A percentile compares a stretch with the other conserved stretches of the same genome.
Conservation (phyloP, 2,329 filamentous ascomycete genomes). For the Plectosphaerella plurivora region DNA sequence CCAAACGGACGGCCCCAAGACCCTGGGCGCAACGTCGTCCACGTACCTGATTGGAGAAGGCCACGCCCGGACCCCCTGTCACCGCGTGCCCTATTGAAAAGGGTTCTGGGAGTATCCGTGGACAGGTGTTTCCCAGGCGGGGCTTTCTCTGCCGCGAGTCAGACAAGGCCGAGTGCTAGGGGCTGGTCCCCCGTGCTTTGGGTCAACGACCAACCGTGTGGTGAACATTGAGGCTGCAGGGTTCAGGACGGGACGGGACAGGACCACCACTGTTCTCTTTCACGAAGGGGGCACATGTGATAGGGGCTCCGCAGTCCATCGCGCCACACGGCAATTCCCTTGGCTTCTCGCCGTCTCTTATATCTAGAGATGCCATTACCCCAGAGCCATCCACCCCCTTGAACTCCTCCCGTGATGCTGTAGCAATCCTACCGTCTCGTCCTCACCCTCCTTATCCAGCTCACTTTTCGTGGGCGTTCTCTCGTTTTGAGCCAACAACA, state of each 20-base stretch:
- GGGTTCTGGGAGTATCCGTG: background rate
- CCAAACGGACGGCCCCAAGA: background rate
- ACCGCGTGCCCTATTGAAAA: background rate
- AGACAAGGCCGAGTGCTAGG: background rate
- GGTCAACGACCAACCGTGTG: too few species aligned
- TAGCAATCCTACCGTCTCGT: background rate
- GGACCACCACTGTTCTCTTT: too few species aligned
- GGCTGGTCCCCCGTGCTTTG: background rate
- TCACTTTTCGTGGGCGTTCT: conserved; percentile 2
- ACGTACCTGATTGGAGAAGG: background rate
- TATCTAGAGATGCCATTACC: background rate
- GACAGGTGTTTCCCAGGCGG: too few species aligned
- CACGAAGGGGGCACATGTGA: background rate
- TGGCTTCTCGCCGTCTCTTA: background rate
- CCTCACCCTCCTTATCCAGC: background rate
- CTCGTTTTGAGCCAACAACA: background rate
- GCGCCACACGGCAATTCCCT: too few species aligned
- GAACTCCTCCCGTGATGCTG: too few species aligned
- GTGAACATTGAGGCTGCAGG: too few species aligned
- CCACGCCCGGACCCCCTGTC: background rate
- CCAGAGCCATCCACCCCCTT: too few species aligned
- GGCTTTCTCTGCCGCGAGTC: background rate
- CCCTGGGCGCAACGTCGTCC: background rate
- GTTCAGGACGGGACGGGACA: background rate
- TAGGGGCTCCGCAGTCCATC: too few species aligned